These are phyloP conservation scores for Schoenoplectus triqueter DNA, from an alignment of 202 grass and related monocot genomes.

Conservation along the genomic window DNA sequence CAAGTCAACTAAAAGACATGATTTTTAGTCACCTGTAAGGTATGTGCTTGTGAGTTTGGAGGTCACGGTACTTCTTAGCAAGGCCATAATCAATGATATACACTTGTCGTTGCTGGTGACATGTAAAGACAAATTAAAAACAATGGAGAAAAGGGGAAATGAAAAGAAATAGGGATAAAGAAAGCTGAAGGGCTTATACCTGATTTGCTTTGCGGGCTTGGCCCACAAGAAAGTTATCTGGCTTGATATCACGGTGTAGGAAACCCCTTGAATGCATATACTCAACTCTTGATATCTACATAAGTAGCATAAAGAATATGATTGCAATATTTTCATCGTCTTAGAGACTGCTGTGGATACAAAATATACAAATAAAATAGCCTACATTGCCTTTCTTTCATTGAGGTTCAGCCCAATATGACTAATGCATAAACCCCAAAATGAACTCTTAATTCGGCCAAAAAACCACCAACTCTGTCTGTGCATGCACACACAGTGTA, in stretches of 20 bases:
- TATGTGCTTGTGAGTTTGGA: constrained; percentile 95
- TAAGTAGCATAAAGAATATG: constrained; percentile 40
- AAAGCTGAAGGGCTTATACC: constrained; percentile 45
- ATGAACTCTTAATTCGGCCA: not conserved
- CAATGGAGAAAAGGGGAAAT: not conserved
- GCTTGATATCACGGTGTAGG: constrained; percentile 97
- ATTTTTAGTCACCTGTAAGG: constrained; percentile 70
- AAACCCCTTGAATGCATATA: constrained; percentile 94
- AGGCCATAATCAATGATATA: constrained; percentile 95
- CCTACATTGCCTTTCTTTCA: constrained; percentile 14
- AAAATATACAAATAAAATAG: constrained; percentile 27
- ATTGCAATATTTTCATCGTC: constrained; percentile 10
- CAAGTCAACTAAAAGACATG: constrained; percentile 27
- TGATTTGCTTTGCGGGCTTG: constrained; percentile 78
- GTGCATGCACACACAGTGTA: not conserved
- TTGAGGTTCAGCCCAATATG: constrained; percentile 20
- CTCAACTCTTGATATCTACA: constrained; percentile 83
- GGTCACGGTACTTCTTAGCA: constrained; percentile 87
- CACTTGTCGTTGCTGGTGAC: constrained; percentile 48
- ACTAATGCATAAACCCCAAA: not conserved
- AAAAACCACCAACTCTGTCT: not conserved
- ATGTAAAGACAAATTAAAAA: constrained; percentile 44
- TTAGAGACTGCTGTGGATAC: not conserved
- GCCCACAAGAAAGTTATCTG: constrained; percentile 93
- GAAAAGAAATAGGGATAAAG: constrained; percentile 27